Evolutionary conservation across 73 alveolate genomes (phyloP).

Genomic region (Symbiodinium natans): DNA sequence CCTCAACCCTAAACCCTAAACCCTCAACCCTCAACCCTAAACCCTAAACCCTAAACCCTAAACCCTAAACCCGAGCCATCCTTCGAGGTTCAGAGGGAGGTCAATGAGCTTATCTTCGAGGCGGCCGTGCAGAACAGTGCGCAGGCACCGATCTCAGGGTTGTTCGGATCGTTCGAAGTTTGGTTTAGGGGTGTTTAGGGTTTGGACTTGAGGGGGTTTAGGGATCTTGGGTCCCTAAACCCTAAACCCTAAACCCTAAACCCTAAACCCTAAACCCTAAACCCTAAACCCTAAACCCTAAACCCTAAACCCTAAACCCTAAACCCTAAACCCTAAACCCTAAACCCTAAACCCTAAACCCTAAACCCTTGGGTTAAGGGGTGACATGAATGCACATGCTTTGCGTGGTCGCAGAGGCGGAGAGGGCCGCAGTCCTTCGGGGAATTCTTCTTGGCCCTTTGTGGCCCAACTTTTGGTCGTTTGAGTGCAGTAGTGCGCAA

Average conservation of each 20-base stretch:
- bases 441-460: no score
- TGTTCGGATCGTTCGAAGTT: not conserved
- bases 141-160: not conserved
- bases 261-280: not conserved
- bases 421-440: no score
- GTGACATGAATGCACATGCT: no score
- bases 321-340: not conserved
- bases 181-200: not conserved
- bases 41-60: no score
- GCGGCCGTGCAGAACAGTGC: conserved; percentile 88
- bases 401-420: no score
- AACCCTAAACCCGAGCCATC: no score
- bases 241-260: not conserved
- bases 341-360: not conserved
- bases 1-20: no score
- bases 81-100: conserved; percentile 53
- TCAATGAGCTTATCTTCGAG: conserved; percentile 84
- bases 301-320: not conserved
- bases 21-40: no score
- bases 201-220: no score
- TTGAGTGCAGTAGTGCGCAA: no score
- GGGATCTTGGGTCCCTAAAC: not conserved
- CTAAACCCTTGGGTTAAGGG: not conserved
- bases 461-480: no score
- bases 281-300: no score